Base-by-base conservation (phyloP, 2,329 filamentous ascomycete genomes). In the Sporothrix curviconia region DNA sequence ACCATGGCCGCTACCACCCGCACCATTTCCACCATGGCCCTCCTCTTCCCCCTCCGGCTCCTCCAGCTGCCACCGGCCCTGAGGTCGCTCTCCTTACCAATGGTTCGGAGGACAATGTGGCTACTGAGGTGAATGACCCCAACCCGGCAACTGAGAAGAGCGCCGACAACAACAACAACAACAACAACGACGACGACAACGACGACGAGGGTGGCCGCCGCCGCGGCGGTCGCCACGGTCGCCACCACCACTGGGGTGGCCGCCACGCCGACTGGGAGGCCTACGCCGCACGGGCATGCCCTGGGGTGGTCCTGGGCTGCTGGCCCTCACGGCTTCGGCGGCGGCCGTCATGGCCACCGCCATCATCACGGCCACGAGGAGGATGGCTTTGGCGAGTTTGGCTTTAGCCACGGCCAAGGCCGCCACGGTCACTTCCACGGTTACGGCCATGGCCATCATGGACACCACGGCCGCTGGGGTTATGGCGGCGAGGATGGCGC, bases 1-100 rank as follows among this genome's bases (percentile, higher is more conserved):
- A 24, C 56, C 64, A 44, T 39, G 58, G 25, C 44, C 64, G n/a
- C 62, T 56, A 32, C 52, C 56, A 39, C 57, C 22, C 55, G 57
- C 52, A 24, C 47, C 52, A 37, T 39, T 32, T 5, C 9, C 53
- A 46, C 30, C 39, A n/a, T 39, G 62, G 59, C 17, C 60, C 60
- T 58, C 60, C 52, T n/a, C 56, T 44, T 40, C 52, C 40, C 5
- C 58, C 51, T 40, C 44, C 44, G 14, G 42, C n/a, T 17, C 14
- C 8, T 17, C 37, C 37, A 6, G 7, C 37, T 25, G 22, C 19
- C 4, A 7, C n/a, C 11, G 42, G n/a, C 11, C 19, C 8, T 11
- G 22, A 6, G 6, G 6, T 32, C 28, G 6, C 28, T 32, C 28
- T 32, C 28, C 28, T 32, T 11, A 32, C 28, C 11, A 11, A 32